Percentiles rank a stretch among this genome's conserved stretches.
phyloP scores from a whole-genome alignment of 345 rosid species.

The Iberis pinnata region DNA sequence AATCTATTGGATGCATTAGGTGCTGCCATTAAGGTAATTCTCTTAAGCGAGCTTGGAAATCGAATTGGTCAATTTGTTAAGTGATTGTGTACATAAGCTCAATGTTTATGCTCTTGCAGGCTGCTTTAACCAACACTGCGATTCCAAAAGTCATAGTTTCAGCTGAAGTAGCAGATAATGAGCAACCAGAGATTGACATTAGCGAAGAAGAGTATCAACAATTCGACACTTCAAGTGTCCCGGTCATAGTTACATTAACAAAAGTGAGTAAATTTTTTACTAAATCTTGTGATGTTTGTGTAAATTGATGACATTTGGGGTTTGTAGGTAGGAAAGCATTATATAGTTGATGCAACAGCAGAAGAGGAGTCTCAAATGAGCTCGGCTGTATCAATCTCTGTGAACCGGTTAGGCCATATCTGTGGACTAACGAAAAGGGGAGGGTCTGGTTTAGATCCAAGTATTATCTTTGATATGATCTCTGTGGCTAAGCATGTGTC shows the following conservation, averaged over 20 bases:
- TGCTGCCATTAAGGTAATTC: constrained; percentile 74
- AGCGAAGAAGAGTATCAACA: constrained; percentile 92
- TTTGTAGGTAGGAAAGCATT: constrained; percentile 60
- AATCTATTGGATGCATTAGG: constrained; percentile 73
- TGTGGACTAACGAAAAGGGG: constrained; percentile 81
- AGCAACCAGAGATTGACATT: constrained; percentile 82
- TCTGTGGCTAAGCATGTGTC: constrained; percentile 66
- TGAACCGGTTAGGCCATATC: constrained; percentile 59
- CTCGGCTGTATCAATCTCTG: constrained; percentile 75
- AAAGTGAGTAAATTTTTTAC: constrained; percentile 37
- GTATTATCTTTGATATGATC: constrained; percentile 75
- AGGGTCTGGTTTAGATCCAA: constrained; percentile 78
- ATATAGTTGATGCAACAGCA: constrained; percentile 76
- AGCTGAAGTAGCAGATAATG: constrained; percentile 49
- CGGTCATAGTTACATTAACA: constrained; percentile 70
- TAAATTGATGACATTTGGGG: background rate
- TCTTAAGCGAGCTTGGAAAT: background rate
- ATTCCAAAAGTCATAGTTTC: constrained; percentile 70
- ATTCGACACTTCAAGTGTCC: constrained; percentile 66
- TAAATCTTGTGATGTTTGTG: background rate
- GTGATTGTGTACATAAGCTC: background rate
- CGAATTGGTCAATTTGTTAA: background rate
- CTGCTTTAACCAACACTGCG: constrained; percentile 88
- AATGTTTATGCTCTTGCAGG: constrained; percentile 38
- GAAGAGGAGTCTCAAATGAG: constrained; percentile 97